phyloP scores from a whole-genome alignment of 1,284 basidiomycete genomes.

The Naganishia sp. region DNA sequence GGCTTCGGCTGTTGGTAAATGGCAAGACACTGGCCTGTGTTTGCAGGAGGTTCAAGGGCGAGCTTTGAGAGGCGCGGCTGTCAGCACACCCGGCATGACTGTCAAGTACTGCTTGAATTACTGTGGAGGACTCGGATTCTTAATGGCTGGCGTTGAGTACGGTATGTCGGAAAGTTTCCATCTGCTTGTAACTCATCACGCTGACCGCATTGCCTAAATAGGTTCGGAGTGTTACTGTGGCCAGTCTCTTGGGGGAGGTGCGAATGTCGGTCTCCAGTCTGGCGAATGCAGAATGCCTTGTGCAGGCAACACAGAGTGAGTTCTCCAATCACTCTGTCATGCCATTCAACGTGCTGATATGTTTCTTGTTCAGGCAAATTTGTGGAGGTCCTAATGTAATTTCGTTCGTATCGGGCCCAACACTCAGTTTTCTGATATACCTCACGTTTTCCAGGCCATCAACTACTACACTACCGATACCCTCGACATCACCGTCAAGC shows the following conservation, averaged over 20 bases:
- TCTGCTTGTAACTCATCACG: neutral
- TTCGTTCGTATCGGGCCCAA: neutral
- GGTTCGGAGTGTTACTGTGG: slow-evolving; percentile 22
- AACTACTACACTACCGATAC: slow-evolving; percentile 19
- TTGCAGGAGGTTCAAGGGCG: slow-evolving; percentile 37
- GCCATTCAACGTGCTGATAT: neutral
- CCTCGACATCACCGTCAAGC: slow-evolving; percentile 8
- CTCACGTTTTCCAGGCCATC: neutral
- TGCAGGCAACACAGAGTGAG: slow-evolving; percentile 10
- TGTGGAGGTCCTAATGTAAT: slow-evolving; percentile 20
- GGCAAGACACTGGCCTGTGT: slow-evolving; percentile 40
- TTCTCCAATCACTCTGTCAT: neutral
- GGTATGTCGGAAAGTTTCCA: neutral
- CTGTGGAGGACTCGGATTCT: slow-evolving; percentile 40
- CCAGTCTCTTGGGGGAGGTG: slow-evolving; percentile 4
- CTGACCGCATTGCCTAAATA: neutral
- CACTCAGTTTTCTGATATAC: neutral
- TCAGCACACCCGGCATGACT: slow-evolving; percentile 38
- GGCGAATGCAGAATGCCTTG: slow-evolving; percentile 12
- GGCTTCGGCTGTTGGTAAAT: slow-evolving; percentile 36
- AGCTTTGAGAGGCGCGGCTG: slow-evolving; percentile 39
- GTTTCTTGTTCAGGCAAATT: slow-evolving; percentile 2
- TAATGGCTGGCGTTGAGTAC: slow-evolving; percentile 42
- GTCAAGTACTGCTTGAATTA: slow-evolving; percentile 36
- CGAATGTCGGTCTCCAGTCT: slow-evolving; percentile 1